Evolutionary conservation across 2,329 filamentous ascomycete species (phyloP).

Genomic region (Aspergillus pseudoterreus): DNA sequence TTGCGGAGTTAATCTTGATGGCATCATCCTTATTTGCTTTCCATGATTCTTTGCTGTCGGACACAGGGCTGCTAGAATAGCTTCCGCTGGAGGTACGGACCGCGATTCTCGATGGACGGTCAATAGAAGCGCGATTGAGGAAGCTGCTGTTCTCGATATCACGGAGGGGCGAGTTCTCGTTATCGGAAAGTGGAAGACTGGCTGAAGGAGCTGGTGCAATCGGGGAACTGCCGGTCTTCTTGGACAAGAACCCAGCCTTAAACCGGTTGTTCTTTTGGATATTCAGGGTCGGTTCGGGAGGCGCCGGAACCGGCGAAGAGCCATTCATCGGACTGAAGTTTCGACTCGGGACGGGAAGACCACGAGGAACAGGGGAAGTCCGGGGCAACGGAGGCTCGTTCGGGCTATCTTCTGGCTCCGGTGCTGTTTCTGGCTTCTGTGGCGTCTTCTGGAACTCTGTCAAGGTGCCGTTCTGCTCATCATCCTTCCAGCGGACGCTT

Average conservation of each 20-base stretch:
- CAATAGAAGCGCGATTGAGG: conserved; percentile 45
- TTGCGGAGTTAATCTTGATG: conserved; percentile 53
- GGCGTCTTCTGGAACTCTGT: conserved; percentile 93
- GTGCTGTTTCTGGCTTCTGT: conserved; percentile 60
- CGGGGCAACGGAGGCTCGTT: conserved; percentile 48
- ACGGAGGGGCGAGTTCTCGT: conserved; percentile 53
- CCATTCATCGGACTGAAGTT: conserved; percentile 40
- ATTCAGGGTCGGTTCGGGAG: conserved; percentile 57
- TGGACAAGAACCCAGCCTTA: conserved; percentile 80
- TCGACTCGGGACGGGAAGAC: conserved; percentile 39
- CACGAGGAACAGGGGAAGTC: conserved; percentile 48
- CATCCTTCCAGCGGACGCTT: conserved; percentile 87
- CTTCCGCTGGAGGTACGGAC: conserved; percentile 38
- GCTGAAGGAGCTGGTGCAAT: conserved; percentile 55
- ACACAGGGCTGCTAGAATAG: conserved; percentile 33
- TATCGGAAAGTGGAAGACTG: conserved; percentile 59
- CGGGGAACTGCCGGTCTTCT: conserved; percentile 64
- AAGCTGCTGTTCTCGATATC: conserved; percentile 50
- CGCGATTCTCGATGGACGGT: conserved; percentile 36
- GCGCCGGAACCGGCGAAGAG: conserved; percentile 56
- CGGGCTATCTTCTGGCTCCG: conserved; percentile 49
- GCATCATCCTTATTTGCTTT: conserved; percentile 49
- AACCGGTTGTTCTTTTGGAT: conserved; percentile 70
- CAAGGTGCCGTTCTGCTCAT: conserved; percentile 78
- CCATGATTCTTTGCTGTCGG: conserved; percentile 50